Base-by-base conservation (phyloP, 2,329 filamentous ascomycete genomes). In the Fusarium metavorans region DNA sequence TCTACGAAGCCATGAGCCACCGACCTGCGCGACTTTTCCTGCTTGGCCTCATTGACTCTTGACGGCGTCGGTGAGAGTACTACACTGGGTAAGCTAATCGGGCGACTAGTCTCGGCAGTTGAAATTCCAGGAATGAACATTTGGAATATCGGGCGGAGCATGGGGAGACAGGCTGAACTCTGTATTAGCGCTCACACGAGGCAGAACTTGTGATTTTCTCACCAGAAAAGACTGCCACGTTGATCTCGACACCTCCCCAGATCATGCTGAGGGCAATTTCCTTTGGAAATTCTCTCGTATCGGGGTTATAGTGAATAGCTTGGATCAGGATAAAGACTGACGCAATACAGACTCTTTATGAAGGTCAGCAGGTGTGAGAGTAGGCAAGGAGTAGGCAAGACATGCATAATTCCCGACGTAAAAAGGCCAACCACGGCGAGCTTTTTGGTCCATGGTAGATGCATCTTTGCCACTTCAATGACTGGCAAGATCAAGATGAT, bases 401-500 rank as follows among this genome's bases (percentile, higher is more conserved):
- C 79, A 30, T 72, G 79, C 78, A 80, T 60, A 27, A 72, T 66
- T 1, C 79, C 80, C 57, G 78, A 74, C n/a, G 74, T 68, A 56
- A 81, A 81, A 14, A 81, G 70, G 10, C 71, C 73, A 13, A 68
- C 66, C 0, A 80, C 68, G 9, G 74, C 78, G 14, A 80, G 66
- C 41, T 80, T 80, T 58, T 80, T 76, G 2, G 62, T 57, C 2
- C 66, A 60, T 0, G 67, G 73, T 5, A 79, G 68, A 18, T 75
- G 66, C 41, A 82, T 74, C 41, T 79, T 78, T 7, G 68, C 62
- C 0, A 83, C 73, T 65, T 82, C 78, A 11, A 80, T 65, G 10
- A 79, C 45, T 1, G 80, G 80, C 10, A 82, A 62, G 1, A 72
- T 50, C 11, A 83, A 59, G 16, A 82, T 81, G 18, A 70, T 67